Evolutionary conservation across 768 basidiomycete genomes (phyloP).

Genomic region (Lyophyllum shimeji): DNA sequence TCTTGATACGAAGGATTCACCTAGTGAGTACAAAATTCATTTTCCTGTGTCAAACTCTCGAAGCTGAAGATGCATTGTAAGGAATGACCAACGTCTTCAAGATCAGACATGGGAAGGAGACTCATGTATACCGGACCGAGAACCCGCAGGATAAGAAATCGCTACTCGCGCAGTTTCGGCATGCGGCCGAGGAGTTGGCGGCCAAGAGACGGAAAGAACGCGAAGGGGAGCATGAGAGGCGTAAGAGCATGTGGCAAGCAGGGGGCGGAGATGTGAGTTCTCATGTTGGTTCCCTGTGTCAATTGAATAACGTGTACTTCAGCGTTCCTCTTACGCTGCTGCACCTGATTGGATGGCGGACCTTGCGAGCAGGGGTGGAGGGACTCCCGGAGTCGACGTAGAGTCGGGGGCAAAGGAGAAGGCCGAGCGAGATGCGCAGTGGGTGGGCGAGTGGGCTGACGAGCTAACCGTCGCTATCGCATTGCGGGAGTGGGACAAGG

Average conservation of each 20-base stretch:
- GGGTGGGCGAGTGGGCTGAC: conserved; percentile 90
- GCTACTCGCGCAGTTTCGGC: conserved; percentile 82
- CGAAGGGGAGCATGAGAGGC: conserved; percentile 87
- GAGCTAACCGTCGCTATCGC: conserved; percentile 90
- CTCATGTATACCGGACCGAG: conserved; percentile 91
- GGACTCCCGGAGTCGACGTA: conserved; percentile 38
- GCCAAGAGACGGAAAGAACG: conserved; percentile 90
- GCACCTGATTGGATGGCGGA: conserved; percentile 80
- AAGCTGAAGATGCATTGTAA: conserved; percentile 21
- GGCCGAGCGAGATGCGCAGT: conserved; percentile 79
- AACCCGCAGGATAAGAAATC: conserved; percentile 80
- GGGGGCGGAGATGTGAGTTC: conserved; percentile 40
- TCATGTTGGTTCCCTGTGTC: not conserved
- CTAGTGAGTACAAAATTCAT: conserved; percentile 59
- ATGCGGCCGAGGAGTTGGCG: conserved; percentile 89
- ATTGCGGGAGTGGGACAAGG: conserved; percentile 83
- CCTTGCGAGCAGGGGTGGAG: conserved; percentile 56
- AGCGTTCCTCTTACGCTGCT: conserved; percentile 43
- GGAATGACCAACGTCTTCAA: conserved; percentile 97
- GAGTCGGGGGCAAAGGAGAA: conserved; percentile 62
- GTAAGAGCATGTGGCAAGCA: conserved; percentile 70
- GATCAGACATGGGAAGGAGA: conserved; percentile 90
- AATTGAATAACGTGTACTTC: not conserved
- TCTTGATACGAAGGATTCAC: conserved; percentile 92
- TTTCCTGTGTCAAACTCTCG: not conserved